phyloP scores from a whole-genome alignment of 305 asterid genomes.

The Caryopteris hybrid region DNA sequence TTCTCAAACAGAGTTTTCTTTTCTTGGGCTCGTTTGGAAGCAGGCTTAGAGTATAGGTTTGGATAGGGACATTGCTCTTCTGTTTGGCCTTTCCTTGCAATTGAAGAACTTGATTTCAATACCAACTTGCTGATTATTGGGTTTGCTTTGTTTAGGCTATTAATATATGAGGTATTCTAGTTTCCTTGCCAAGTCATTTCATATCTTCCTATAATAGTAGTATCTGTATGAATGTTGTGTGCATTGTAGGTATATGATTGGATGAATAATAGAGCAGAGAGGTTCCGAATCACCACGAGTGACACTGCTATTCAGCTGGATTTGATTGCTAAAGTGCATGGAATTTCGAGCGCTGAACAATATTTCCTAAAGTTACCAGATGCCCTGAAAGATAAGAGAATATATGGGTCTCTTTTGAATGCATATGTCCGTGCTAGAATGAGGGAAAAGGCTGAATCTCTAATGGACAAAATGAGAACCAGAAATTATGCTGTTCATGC shows the following conservation, averaged over 20 bases:
- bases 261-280: conserved; percentile 81
- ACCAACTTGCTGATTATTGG: not conserved
- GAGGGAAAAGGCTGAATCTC: conserved; percentile 76
- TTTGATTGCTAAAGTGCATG: conserved; percentile 75
- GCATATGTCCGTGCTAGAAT: conserved; percentile 59
- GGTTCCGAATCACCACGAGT: conserved; percentile 57
- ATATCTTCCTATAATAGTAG: not conserved
- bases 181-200: not conserved
- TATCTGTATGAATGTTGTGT: conserved; percentile 1
- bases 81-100: not conserved
- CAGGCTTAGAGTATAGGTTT: not conserved
- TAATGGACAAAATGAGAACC: conserved; percentile 57
- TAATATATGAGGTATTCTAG: not conserved
- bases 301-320: conserved; percentile 91
- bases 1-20: too few relatives aligned
- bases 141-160: not conserved
- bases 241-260: conserved; percentile 77
- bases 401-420: conserved; percentile 80
- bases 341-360: conserved; percentile 71
- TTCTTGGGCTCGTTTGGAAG: too few relatives aligned
- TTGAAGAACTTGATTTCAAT: not conserved
- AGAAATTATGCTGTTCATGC: conserved; percentile 60
- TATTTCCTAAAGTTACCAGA: conserved; percentile 65
- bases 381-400: conserved; percentile 65
- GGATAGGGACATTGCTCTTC: not conserved